These are phyloP conservation scores for Ophiostoma australiae DNA, from an alignment of 2,329 filamentous ascomycete genomes.

Conservation along the genomic window DNA sequence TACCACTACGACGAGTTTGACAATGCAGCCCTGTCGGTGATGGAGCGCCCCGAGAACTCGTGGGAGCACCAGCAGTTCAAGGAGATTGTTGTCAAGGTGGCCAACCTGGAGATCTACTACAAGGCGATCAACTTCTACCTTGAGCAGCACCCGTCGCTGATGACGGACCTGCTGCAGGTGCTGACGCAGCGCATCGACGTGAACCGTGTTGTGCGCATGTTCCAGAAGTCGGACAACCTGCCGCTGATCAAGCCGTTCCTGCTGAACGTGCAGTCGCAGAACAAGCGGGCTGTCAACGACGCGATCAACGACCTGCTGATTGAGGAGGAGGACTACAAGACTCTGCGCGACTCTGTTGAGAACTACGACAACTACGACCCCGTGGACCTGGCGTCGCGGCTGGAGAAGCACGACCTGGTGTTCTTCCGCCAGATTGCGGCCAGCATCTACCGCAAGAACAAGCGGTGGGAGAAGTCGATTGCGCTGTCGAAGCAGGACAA, in stretches of 20 bases:
- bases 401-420: conserved; percentile 96
- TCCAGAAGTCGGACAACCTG: conserved; percentile 96
- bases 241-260: conserved; percentile 98
- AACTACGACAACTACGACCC: conserved; percentile 99
- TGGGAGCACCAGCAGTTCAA: conserved; percentile 99
- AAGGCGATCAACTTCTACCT: conserved; percentile 94
- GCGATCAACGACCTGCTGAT: conserved; percentile 97
- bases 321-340: conserved; percentile 99
- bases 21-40: conserved; percentile 93
- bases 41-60: conserved; percentile 93
- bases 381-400: conserved; percentile 80
- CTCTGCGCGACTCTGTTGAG: conserved; percentile 90
- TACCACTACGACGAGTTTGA: conserved; percentile 98
- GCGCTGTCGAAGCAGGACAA: conserved; percentile 97
- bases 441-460: conserved; percentile 99
- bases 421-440: conserved; percentile 99
- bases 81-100: conserved; percentile 95
- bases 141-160: conserved; percentile 88
- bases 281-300: conserved; percentile 97
- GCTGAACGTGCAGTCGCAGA: conserved; percentile 90
- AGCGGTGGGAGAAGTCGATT: conserved; percentile 99
- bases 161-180: conserved; percentile 91
- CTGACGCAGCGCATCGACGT: conserved; percentile 94
- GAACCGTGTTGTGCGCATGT: conserved; percentile 98
- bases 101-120: conserved; percentile 99